Evolutionary conservation across 2,329 filamentous ascomycete genomes (phyloP).

Genomic region (Hypomyces perniciosus): DNA sequence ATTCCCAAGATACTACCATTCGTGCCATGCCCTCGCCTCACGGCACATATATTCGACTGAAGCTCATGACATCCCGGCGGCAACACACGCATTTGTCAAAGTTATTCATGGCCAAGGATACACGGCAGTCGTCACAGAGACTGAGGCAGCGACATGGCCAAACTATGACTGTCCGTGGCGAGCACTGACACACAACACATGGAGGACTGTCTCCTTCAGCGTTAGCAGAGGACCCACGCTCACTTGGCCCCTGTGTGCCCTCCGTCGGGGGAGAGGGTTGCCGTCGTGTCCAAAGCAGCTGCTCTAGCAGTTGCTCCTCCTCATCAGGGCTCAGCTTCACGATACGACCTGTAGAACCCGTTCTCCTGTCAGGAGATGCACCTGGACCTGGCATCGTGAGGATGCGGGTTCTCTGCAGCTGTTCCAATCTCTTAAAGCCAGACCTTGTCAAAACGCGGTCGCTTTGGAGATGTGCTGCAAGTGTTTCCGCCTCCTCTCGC

Average conservation of each 20-base stretch:
- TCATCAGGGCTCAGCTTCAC: conserved; percentile 49
- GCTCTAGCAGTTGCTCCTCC: conserved; percentile 54
- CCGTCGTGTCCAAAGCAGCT: conserved; percentile 51
- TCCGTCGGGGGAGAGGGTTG: conserved; percentile 16
- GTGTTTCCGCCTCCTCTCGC: conserved; percentile 70
- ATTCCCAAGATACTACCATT: not conserved
- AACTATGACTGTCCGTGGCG: conserved; percentile 81
- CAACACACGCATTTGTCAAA: conserved; percentile 96
- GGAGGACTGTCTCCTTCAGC: conserved; percentile 68
- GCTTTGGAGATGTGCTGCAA: conserved; percentile 72
- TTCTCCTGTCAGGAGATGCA: conserved; percentile 14
- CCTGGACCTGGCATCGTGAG: conserved; percentile 28
- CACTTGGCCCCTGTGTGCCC: conserved; percentile 3
- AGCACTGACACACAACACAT: conserved; percentile 88
- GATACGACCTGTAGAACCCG: conserved; percentile 15
- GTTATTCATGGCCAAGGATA: conserved; percentile 93
- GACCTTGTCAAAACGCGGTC: conserved; percentile 74
- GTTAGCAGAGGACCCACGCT: conserved; percentile 38
- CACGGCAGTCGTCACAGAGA: conserved; percentile 89
- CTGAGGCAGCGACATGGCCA: conserved; percentile 96
- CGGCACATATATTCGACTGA: conserved; percentile 87
- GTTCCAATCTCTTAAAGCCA: conserved; percentile 62
- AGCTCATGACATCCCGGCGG: conserved; percentile 78
- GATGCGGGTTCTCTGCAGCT: conserved; percentile 64
- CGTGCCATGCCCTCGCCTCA: not conserved